phyloP scores from a whole-genome alignment of 2,329 filamentous ascomycete species.

The Fonsecaea pedrosoi region DNA sequence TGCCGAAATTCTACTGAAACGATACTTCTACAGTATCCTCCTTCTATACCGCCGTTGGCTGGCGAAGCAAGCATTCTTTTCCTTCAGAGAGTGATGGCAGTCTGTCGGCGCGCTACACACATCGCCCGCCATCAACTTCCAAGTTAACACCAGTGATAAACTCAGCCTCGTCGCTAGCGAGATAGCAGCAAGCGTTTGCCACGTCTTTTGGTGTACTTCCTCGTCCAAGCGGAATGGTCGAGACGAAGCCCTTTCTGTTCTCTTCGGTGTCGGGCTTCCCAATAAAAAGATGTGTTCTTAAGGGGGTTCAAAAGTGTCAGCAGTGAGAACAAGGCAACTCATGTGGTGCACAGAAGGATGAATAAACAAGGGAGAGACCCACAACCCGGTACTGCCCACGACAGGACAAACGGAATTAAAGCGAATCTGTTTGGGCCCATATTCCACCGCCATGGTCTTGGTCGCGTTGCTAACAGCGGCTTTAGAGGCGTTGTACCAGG shows the following conservation, averaged over 20 bases:
- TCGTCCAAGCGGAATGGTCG: constrained; percentile 52
- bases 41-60: neutral
- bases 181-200: constrained; percentile 72
- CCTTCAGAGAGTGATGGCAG: neutral
- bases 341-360: too few species aligned
- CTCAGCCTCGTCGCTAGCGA: constrained; percentile 73
- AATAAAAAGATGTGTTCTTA: constrained; percentile 48
- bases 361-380: constrained; percentile 31
- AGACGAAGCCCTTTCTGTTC: constrained; percentile 52
- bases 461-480: constrained; percentile 69
- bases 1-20: neutral
- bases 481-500: constrained; percentile 65
- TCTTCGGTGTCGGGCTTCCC: constrained; percentile 55
- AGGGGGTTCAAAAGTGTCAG: neutral
- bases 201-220: constrained; percentile 64
- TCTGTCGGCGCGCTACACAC: constrained; percentile 15
- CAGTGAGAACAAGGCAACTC: neutral
- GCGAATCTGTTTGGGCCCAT: constrained; percentile 72
- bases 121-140: constrained; percentile 39
- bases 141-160: constrained; percentile 62
- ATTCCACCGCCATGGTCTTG: constrained; percentile 74
- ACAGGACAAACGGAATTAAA: constrained; percentile 76
- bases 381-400: constrained; percentile 67
- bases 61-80: neutral
- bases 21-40: neutral